Evolutionary conservation across 1,139 yeast genomes (phyloP).

Genomic region (Hyphopichia khmerensis): DNA sequence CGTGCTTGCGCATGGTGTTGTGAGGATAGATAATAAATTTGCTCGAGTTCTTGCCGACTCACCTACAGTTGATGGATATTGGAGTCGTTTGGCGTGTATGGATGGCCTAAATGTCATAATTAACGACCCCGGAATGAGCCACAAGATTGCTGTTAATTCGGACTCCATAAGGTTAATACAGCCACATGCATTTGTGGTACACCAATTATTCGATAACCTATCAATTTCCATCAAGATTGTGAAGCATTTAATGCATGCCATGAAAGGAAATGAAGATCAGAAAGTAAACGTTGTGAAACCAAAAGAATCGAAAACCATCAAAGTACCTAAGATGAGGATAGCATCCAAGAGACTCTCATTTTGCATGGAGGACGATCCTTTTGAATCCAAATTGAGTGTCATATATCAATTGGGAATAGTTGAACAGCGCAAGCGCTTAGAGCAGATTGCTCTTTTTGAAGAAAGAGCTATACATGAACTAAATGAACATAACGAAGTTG

Average conservation of each 20-base stretch:
- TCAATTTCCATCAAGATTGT: slow-evolving; percentile 53
- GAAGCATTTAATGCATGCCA: slow-evolving; percentile 51
- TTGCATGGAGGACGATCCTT: slow-evolving; percentile 77
- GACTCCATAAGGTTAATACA: slow-evolving; percentile 38
- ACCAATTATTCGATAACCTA: slow-evolving; percentile 60
- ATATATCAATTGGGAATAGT: slow-evolving; percentile 72
- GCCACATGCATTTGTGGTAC: slow-evolving; percentile 57
- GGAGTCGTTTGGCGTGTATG: slow-evolving; percentile 52
- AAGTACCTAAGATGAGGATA: slow-evolving; percentile 54
- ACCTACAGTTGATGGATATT: slow-evolving; percentile 43
- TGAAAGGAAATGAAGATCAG: slow-evolving; percentile 32
- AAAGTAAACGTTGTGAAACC: slow-evolving; percentile 26
- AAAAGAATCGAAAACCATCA: slow-evolving; percentile 39
- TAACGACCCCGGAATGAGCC: slow-evolving; percentile 14
- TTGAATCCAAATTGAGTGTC: slow-evolving; percentile 74
- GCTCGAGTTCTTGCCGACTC: slow-evolving; percentile 54
- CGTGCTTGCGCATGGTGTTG: slow-evolving; percentile 14
- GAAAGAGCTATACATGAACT: slow-evolving; percentile 8
- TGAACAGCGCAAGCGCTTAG: slow-evolving; percentile 69
- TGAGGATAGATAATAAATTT: slow-evolving; percentile 29
- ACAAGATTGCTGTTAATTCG: slow-evolving; percentile 21
- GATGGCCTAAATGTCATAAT: slow-evolving; percentile 30
- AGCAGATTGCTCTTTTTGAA: slow-evolving; percentile 57
- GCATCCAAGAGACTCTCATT: slow-evolving; percentile 48
- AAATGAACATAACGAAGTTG: slow-evolving; percentile 6